A percentile compares a stretch with the other conserved stretches of the same genome.
These are phyloP conservation scores for Plasmodium ovale DNA, from an alignment of 169 alveolate genomes.

Conservation along the genomic window DNA sequence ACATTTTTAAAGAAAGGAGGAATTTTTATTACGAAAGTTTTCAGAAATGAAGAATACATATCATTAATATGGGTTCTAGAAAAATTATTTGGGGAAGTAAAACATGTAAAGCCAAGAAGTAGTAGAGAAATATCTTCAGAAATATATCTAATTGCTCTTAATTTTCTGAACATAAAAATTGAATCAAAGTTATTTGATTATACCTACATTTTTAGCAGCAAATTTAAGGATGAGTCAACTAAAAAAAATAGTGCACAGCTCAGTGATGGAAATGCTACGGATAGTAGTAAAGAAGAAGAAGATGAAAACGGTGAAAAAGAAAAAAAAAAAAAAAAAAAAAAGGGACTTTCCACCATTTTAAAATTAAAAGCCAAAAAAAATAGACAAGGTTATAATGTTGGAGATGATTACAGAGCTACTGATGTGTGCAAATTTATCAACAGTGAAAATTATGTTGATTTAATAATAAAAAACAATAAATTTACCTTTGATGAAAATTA, in stretches of 20 bases:
- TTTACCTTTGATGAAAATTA: slow-evolving; percentile 76
- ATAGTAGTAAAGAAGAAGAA: slow-evolving; percentile 82
- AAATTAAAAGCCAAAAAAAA: slow-evolving; percentile 86
- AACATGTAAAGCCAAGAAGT: slow-evolving; percentile 98
- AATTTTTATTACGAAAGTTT: slow-evolving; percentile 80
- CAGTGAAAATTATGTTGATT: slow-evolving; percentile 84
- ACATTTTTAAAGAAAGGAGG: slow-evolving; percentile 84
- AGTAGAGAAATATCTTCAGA: slow-evolving; percentile 98
- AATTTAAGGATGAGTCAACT: slow-evolving; percentile 61
- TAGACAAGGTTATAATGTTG: slow-evolving; percentile 90
- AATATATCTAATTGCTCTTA: slow-evolving; percentile 96
- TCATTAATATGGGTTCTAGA: slow-evolving; percentile 97
- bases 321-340: slow-evolving; percentile 76
- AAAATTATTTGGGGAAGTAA: slow-evolving; percentile 96
- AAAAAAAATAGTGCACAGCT: neutral
- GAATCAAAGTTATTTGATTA: slow-evolving; percentile 98
- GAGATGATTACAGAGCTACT: slow-evolving; percentile 87
- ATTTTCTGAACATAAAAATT: slow-evolving; percentile 95
- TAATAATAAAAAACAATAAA: slow-evolving; percentile 82
- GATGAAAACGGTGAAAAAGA: slow-evolving; percentile 24
- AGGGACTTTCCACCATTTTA: slow-evolving; percentile 83
- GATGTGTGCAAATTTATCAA: slow-evolving; percentile 83
- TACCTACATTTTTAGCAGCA: slow-evolving; percentile 92
- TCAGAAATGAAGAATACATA: slow-evolving; percentile 93
- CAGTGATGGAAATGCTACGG: slow-evolving; percentile 73